Evolutionary conservation across 2,329 filamentous ascomycete species (phyloP).

Genomic region (Dothideomycetes sp.): DNA sequence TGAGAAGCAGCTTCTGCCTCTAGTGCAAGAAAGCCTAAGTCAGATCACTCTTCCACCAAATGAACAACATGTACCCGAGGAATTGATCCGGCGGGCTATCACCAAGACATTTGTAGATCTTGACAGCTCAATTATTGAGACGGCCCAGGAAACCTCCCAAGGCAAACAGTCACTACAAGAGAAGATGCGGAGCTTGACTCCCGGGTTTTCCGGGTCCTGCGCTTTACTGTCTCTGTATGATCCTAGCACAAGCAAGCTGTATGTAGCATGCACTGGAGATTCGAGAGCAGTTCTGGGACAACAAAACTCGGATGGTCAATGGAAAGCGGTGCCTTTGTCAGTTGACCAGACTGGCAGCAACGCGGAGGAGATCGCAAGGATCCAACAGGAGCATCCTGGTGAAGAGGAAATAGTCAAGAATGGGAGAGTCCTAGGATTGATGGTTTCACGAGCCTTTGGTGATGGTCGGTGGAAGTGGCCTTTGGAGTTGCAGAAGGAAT

Average conservation of each 20-base stretch:
- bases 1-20: conserved; percentile 17
- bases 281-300: conserved; percentile 56
- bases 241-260: conserved; percentile 41
- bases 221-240: conserved; percentile 57
- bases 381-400: conserved; percentile 51
- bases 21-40: conserved; percentile 19
- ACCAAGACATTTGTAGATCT: conserved; percentile 32
- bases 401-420: conserved; percentile 49
- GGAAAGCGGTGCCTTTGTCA: conserved; percentile 48
- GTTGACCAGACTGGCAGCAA: conserved; percentile 60
- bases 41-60: conserved; percentile 17
- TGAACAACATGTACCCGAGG: conserved; percentile 20
- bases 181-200: conserved; percentile 21
- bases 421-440: conserved; percentile 53
- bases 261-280: conserved; percentile 59
- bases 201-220: conserved; percentile 49
- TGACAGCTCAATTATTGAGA: conserved; percentile 29
- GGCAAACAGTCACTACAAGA: not conserved
- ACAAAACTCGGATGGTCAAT: conserved; percentile 35
- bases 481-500: conserved; percentile 37
- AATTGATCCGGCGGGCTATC: conserved; percentile 28
- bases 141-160: not conserved
- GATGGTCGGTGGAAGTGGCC: conserved; percentile 62
- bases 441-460: conserved; percentile 59
- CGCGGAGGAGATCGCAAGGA: conserved; percentile 45